Conservation (phyloP, 2,329 filamentous ascomycete genomes). For the Chaetomium globosum region DNA sequence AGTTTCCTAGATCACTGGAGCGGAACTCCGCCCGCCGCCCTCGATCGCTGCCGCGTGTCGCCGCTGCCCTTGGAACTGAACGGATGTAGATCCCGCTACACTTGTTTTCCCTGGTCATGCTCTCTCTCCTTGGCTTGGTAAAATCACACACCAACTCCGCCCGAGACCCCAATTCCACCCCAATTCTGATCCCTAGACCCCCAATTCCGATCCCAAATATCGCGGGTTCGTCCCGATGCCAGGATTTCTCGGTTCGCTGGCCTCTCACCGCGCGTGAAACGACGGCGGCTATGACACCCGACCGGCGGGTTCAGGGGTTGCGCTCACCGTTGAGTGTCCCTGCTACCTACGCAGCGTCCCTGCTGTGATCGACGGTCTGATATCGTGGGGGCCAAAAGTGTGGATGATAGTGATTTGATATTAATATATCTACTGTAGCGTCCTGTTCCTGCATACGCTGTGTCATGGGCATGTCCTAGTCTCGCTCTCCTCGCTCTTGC, state of each 20-base stretch:
- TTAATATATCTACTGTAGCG: neutral
- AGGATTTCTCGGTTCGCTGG: no score
- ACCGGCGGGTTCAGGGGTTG: neutral
- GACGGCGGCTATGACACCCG: neutral
- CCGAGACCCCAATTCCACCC: no score
- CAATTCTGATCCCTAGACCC: no score
- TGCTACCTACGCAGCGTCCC: no score
- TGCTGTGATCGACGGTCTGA: no score
- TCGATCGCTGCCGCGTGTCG: no score
- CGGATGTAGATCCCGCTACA: no score
- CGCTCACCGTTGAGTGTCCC: neutral
- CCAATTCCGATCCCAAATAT: no score
- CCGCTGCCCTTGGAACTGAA: neutral
- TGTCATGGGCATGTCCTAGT: neutral
- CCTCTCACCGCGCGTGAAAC: conserved; percentile 17
- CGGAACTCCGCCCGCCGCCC: no score
- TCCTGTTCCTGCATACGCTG: conserved; percentile 9
- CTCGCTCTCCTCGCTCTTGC: neutral
- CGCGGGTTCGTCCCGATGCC: no score
- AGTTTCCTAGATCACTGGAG: neutral
- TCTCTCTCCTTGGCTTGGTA: neutral
- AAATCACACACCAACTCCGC: neutral
- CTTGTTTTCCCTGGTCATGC: neutral
- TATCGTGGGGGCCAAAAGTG: neutral
- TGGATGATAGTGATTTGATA: neutral